Conservation (phyloP, 2,329 filamentous ascomycete species). For the Cercospora citrullina region DNA sequence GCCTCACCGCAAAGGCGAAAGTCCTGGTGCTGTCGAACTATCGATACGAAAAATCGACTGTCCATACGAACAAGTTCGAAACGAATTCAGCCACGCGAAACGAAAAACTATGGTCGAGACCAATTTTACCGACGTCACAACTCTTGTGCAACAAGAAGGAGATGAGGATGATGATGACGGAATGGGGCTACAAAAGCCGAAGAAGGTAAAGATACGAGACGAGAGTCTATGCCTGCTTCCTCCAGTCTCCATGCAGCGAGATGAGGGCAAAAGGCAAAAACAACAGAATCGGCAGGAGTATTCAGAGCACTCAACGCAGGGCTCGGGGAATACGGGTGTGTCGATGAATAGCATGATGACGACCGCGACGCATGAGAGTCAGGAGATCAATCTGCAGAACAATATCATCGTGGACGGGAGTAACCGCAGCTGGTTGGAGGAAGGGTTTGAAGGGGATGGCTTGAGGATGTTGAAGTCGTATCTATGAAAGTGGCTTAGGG, state of each 20-base stretch:
- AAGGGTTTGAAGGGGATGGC: conserved; percentile 9
- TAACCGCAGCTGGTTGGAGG: conserved; percentile 13
- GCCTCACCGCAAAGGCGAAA: not conserved
- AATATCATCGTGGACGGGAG: conserved; percentile 14
- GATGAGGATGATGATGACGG: not conserved
- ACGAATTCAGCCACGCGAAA: not conserved
- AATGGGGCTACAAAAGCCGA: not conserved
- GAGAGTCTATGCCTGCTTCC: not conserved
- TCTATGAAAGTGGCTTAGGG: not conserved
- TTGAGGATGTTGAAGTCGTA: conserved; percentile 2
- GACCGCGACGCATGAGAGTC: not conserved
- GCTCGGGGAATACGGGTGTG: not conserved
- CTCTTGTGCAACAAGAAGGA: not conserved
- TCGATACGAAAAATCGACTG: conserved; percentile 9
- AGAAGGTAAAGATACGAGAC: not conserved
- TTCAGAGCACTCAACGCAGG: not conserved
- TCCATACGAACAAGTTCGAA: conserved; percentile 7
- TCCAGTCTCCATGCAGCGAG: not conserved
- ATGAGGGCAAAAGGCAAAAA: not conserved
- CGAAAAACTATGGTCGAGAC: not conserved
- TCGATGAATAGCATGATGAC: not conserved
- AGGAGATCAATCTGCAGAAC: conserved; percentile 10
- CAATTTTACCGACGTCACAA: conserved; percentile 5
- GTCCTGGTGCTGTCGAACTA: not conserved
- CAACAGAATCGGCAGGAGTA: not conserved